Conservation (phyloP, 345 rosid species). For the Eucalyptus leucophloia region DNA sequence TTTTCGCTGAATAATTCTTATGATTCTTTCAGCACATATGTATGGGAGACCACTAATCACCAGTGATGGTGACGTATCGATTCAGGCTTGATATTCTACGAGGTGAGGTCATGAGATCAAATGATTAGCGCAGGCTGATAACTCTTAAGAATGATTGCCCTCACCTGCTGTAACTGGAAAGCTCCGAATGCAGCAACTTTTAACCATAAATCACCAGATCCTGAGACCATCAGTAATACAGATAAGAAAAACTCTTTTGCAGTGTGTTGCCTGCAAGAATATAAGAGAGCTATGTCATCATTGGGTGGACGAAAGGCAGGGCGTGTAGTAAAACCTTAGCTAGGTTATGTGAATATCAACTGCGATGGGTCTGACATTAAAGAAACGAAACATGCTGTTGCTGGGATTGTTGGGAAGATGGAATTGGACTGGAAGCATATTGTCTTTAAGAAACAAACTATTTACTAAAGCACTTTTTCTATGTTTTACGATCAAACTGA, state of each 20-base stretch:
- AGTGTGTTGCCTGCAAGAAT: not conserved
- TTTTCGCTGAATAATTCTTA: not conserved
- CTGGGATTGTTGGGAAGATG: not conserved
- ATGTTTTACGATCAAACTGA: not conserved
- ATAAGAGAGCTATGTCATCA: not conserved
- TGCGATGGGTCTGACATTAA: not conserved
- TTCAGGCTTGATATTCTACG: not conserved
- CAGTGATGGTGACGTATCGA: not conserved
- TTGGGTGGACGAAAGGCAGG: not conserved
- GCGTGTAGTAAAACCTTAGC: not conserved
- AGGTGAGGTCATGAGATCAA: not conserved
- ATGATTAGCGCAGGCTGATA: not conserved
- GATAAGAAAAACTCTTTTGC: not conserved
- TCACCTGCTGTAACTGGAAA: not conserved
- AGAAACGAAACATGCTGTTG: not conserved
- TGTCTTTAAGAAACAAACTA: not conserved
- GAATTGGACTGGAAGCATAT: not conserved
- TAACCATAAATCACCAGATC: not conserved
- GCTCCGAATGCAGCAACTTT: not conserved
- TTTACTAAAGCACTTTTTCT: not conserved
- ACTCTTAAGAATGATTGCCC: not conserved
- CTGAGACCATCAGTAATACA: not conserved
- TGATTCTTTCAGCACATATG: not conserved
- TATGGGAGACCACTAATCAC: not conserved
- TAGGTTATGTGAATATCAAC: not conserved